Conservation (phyloP, 2,329 filamentous ascomycete genomes). For the Lomentospora prolificans region DNA sequence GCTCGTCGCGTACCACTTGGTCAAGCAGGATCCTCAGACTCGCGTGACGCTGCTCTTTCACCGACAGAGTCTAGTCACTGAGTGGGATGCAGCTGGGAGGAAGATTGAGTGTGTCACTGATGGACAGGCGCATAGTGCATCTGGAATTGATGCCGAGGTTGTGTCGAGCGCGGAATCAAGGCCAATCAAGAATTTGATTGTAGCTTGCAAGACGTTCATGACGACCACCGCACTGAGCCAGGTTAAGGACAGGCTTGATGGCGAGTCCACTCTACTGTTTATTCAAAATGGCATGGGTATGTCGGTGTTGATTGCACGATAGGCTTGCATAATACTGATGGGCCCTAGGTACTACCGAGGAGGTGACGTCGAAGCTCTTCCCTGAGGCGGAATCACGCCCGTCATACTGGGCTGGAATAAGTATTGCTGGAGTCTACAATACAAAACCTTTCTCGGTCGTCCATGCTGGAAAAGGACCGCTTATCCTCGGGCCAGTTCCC, state of each 20-base stretch:
- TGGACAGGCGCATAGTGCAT: constrained; percentile 20
- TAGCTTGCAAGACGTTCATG: constrained; percentile 7
- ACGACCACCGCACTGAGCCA: not conserved
- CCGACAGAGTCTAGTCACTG: constrained; percentile 35
- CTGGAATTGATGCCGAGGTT: constrained; percentile 41
- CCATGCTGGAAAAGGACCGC: constrained; percentile 39
- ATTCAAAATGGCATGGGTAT: constrained; percentile 9
- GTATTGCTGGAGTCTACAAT: constrained; percentile 17
- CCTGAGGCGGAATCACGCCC: not conserved
- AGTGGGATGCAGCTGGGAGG: constrained; percentile 35
- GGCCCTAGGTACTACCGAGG: not conserved
- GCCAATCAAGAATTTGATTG: constrained; percentile 3
- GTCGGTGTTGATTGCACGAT: not conserved
- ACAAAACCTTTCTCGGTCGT: constrained; percentile 34
- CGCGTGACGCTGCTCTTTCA: constrained; percentile 77
- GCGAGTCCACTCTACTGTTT: not conserved
- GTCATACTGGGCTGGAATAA: constrained; percentile 4
- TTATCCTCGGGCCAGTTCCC: constrained; percentile 33
- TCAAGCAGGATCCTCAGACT: constrained; percentile 47
- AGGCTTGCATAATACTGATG: not conserved
- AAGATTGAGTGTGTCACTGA: constrained; percentile 31
- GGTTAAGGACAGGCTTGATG: not conserved
- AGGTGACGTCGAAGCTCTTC: constrained; percentile 4
- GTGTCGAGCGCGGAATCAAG: constrained; percentile 31
- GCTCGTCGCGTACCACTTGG: constrained; percentile 65